A percentile compares a stretch with the other conserved stretches of the same genome.
Evolutionary conservation across 2,329 filamentous ascomycete species (phyloP).

Genomic region (Verticillium dahliae): DNA sequence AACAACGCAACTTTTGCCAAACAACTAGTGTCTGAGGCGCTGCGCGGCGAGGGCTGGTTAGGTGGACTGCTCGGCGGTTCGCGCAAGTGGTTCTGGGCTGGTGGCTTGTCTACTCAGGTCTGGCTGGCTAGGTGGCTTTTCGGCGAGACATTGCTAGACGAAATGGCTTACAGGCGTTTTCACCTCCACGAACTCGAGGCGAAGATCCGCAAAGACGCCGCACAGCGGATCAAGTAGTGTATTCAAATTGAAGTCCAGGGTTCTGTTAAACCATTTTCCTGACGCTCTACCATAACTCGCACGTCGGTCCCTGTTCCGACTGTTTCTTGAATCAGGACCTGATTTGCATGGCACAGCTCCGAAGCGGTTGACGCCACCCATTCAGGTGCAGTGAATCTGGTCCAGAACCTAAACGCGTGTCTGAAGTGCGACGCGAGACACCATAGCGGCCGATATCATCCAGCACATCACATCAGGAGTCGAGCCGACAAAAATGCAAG

Average conservation of each 20-base stretch:
- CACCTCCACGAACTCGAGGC: conserved; percentile 31
- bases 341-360: too few species aligned
- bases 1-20: conserved; percentile 35
- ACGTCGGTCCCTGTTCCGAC: conserved; percentile 5
- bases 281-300: conserved; percentile 8
- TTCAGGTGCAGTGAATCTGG: too few species aligned
- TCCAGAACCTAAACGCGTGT: too few species aligned
- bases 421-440: too few species aligned
- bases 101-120: conserved; percentile 20
- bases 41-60: conserved; percentile 29
- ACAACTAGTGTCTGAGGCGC: conserved; percentile 33
- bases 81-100: conserved; percentile 27
- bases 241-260: not conserved
- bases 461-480: too few species aligned
- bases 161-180: conserved; percentile 20
- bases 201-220: not conserved
- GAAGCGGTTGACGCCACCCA: too few species aligned
- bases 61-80: conserved; percentile 23
- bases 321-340: too few species aligned
- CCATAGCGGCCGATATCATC: too few species aligned
- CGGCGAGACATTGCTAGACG: conserved; percentile 18
- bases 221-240: not conserved
- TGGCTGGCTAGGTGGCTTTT: conserved; percentile 22
- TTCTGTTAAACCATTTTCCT: too few species aligned
- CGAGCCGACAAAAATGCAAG: too few species aligned